Conservation (phyloP, 208 protist species). For the Trypanosoma avium region DNA sequence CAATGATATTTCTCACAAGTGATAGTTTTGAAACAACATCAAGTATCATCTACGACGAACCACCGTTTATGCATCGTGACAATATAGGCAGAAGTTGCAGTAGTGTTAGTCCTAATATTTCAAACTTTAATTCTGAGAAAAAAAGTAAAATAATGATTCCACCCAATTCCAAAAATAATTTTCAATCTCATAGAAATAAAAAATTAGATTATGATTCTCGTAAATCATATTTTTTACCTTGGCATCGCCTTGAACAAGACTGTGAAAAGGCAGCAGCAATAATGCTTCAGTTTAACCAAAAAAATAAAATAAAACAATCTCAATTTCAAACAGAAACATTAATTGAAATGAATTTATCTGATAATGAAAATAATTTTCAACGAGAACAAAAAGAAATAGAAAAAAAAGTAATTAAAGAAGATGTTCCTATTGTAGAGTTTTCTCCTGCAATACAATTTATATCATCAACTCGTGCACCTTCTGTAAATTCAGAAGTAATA, state of each 20-base stretch:
- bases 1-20: not conserved
- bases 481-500: not conserved
- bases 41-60: constrained; percentile 2
- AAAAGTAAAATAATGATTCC: too few relatives aligned
- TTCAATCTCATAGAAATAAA: not conserved
- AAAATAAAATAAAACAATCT: too few relatives aligned
- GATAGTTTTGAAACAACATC: constrained; percentile 7
- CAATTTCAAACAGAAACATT: not conserved
- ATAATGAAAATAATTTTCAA: not conserved
- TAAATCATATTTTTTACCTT: not conserved
- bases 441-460: not conserved
- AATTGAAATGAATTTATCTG: not conserved
- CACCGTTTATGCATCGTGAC: not conserved
- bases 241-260: constrained; percentile 8
- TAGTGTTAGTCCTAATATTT: too few relatives aligned
- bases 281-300: too few relatives aligned
- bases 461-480: constrained; percentile 7
- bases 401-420: too few relatives aligned
- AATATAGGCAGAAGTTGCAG: not conserved
- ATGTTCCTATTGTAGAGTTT: not conserved
- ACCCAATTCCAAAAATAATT: too few relatives aligned
- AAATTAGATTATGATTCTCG: not conserved
- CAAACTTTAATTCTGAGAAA: too few relatives aligned
- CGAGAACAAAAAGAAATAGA: too few relatives aligned
- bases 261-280: not conserved